Percentiles rank a stretch among this genome's conserved stretches.
Evolutionary conservation across 2,329 filamentous ascomycete genomes (phyloP).

Genomic region (Trichothecium roseum): DNA sequence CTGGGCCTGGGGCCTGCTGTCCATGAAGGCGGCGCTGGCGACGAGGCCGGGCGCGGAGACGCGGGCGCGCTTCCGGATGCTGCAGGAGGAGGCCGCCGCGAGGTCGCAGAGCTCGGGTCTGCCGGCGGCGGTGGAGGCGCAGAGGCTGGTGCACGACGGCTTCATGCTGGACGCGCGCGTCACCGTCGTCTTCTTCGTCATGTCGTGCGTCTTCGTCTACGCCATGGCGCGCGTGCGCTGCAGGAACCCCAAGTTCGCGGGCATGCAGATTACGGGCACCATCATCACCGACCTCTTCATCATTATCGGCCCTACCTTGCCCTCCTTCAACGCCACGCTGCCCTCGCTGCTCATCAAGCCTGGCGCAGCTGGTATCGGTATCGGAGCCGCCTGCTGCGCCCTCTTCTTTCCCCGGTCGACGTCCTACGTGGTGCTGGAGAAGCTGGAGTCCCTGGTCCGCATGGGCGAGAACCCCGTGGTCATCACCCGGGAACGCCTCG

Average conservation of each 20-base stretch:
- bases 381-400: conserved; percentile 31
- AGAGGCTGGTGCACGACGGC: conserved; percentile 29
- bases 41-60: conserved; percentile 27
- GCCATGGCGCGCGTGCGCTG: conserved; percentile 29
- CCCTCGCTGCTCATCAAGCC: conserved; percentile 30
- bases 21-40: conserved; percentile 36
- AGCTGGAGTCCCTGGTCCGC: conserved; percentile 18
- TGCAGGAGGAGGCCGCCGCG: conserved; percentile 24
- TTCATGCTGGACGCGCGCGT: conserved; percentile 37
- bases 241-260: conserved; percentile 31
- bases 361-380: conserved; percentile 30
- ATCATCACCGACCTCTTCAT: conserved; percentile 36
- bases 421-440: conserved; percentile 28
- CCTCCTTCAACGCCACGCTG: conserved; percentile 27
- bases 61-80: conserved; percentile 17
- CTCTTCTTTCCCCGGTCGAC: conserved; percentile 39
- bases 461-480: conserved; percentile 21
- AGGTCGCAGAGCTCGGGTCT: conserved; percentile 16
- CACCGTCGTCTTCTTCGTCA: conserved; percentile 22
- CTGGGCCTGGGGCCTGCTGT: conserved; percentile 38
- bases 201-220: conserved; percentile 35
- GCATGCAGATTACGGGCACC: conserved; percentile 34
- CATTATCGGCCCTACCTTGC: conserved; percentile 28
- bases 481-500: conserved; percentile 14
- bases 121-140: conserved; percentile 13